Conservation (phyloP, 257 asterid genomes). For the Solanum sparsipilum region DNA sequence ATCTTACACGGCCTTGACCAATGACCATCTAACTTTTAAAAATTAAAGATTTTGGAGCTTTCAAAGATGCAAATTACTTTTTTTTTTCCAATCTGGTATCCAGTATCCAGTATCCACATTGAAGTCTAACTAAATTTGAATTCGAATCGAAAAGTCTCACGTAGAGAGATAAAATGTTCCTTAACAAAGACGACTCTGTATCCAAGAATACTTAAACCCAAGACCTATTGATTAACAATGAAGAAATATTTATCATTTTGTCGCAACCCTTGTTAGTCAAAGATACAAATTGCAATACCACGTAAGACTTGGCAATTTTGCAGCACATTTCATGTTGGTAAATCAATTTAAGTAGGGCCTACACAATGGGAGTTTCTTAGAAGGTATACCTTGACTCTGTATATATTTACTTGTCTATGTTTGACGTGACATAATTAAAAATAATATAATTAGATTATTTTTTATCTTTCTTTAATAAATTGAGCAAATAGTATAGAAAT, state of each 20-base stretch:
- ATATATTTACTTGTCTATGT: too few species aligned
- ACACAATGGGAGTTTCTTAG: neutral
- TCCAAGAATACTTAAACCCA: too few species aligned
- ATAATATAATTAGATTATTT: too few species aligned
- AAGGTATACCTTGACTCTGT: neutral
- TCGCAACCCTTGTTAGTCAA: too few species aligned
- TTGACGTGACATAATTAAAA: neutral
- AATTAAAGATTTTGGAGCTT: neutral
- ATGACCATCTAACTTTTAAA: neutral
- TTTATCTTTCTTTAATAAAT: too few species aligned
- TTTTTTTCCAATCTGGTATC: too few species aligned
- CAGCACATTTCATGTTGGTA: neutral
- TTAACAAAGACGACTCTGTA: too few species aligned
- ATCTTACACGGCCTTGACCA: neutral
- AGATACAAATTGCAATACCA: neutral
- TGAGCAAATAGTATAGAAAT: too few species aligned
- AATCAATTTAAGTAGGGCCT: neutral
- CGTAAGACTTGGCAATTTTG: neutral
- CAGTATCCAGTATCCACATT: rapidly evolving
- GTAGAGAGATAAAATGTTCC: too few species aligned
- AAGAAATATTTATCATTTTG: rapidly evolving
- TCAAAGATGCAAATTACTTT: neutral
- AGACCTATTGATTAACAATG: too few species aligned
- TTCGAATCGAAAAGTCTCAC: rapidly evolving
- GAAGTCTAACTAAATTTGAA: too few species aligned